These are phyloP conservation scores for Lactarius hatsudake DNA, from an alignment of 768 basidiomycete species.

Conservation along the genomic window DNA sequence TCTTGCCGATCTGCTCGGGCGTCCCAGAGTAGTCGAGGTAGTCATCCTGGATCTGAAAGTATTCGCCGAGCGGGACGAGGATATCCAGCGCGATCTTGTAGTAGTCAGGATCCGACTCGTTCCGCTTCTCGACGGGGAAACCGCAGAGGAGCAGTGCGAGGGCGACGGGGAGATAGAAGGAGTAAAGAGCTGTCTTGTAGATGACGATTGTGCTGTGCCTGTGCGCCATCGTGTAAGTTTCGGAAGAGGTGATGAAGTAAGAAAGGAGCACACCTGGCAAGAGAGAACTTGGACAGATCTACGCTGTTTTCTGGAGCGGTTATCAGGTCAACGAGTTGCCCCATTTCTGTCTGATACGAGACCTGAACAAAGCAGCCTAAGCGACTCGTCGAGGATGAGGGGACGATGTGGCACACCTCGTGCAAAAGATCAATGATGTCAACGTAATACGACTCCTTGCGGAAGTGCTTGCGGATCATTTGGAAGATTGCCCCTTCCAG, in stretches of 20 bases:
- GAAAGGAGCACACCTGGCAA: slow-evolving; percentile 58
- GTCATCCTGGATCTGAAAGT: slow-evolving; percentile 99
- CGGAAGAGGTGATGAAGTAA: not conserved
- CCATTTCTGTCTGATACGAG: slow-evolving; percentile 91
- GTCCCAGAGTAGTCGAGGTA: slow-evolving; percentile 90
- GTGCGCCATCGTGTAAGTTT: not conserved
- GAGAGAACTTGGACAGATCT: slow-evolving; percentile 84
- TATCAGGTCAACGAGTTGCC: slow-evolving; percentile 93
- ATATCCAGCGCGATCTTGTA: slow-evolving; percentile 78
- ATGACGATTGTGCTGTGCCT: slow-evolving; percentile 91
- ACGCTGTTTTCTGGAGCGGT: slow-evolving; percentile 90
- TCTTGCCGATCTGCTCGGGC: slow-evolving; percentile 91
- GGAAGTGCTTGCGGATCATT: slow-evolving; percentile 85
- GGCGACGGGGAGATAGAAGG: slow-evolving; percentile 97
- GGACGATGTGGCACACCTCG: slow-evolving; percentile 49
- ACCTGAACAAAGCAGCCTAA: slow-evolving; percentile 33
- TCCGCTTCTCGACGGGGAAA: slow-evolving; percentile 52
- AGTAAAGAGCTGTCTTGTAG: slow-evolving; percentile 98
- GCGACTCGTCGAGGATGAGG: not conserved
- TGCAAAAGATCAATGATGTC: slow-evolving; percentile 91
- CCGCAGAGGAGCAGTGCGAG: slow-evolving; percentile 81
- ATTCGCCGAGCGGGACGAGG: slow-evolving; percentile 90
- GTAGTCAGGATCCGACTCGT: slow-evolving; percentile 48
- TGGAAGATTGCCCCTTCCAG: slow-evolving; percentile 92
- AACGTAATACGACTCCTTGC: slow-evolving; percentile 74